Evolutionary conservation across 192 early-diverging fungal genomes (phyloP).

Genomic region (Geosiphon pyriformis): DNA sequence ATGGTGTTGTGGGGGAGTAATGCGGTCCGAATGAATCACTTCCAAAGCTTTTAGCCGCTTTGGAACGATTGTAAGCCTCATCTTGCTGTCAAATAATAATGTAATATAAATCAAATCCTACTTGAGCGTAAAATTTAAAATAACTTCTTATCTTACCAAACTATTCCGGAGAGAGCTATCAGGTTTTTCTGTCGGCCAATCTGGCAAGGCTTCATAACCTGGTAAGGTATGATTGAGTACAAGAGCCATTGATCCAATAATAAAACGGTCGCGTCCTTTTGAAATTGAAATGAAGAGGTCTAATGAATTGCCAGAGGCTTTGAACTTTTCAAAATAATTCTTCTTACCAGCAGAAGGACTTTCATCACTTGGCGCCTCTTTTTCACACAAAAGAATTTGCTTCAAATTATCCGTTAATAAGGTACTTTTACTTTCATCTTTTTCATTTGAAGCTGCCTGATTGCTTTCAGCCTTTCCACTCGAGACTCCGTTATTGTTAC

Average conservation of each 20-base stretch:
- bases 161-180: slow-evolving; percentile 49
- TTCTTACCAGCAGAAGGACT: slow-evolving; percentile 42
- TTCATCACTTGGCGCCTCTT: slow-evolving; percentile 45
- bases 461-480: slow-evolving; percentile 11
- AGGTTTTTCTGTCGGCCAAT: slow-evolving; percentile 63
- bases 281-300: slow-evolving; percentile 20
- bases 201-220: slow-evolving; percentile 75
- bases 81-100: slow-evolving; percentile 20
- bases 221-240: slow-evolving; percentile 48
- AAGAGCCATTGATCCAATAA: slow-evolving; percentile 62
- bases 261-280: slow-evolving; percentile 48
- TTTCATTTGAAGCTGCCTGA: neutral
- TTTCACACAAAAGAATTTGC: slow-evolving; percentile 55
- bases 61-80: slow-evolving; percentile 5
- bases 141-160: no score
- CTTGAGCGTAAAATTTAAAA: slow-evolving; percentile 35
- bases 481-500: neutral
- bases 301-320: slow-evolving; percentile 28
- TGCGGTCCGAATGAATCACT: slow-evolving; percentile 37
- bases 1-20: slow-evolving; percentile 7
- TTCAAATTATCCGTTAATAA: slow-evolving; percentile 48
- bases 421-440: slow-evolving; percentile 20
- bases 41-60: slow-evolving; percentile 33
- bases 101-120: slow-evolving; percentile 21
- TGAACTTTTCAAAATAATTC: neutral